Base-by-base conservation (phyloP, 352 stramenopile species). In the Saprolegnia parasitica region DNA sequence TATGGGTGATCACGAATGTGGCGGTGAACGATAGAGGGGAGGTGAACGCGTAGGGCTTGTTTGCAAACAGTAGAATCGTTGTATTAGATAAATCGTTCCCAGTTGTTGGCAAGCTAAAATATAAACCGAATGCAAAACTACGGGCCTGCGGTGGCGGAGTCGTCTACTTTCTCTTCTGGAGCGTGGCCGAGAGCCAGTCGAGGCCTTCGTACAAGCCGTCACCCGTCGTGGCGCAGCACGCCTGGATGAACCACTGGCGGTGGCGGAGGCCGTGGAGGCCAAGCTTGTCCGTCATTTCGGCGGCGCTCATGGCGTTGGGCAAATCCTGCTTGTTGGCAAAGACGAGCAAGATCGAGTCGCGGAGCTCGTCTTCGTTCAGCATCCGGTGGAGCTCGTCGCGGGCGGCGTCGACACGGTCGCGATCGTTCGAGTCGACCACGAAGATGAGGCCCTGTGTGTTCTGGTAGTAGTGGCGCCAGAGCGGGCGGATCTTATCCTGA, bases 291-390 rank as follows among this genome's bases (percentile, higher is more conserved):
- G 97, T 98, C 90, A 99, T 98, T 81, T 99, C 96, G n/a, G 96
- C 90, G 16, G 96, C 96, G 71, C 87, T 96, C 95, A 98, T 98
- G 63, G 96, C 96, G 78, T 99, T 98, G 32, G 97, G 97, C 74
- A 99, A 80, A 93, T 99, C 97, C 81, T 99, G 97, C 84, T 99
- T 99, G 87, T 99, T 99, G 56, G 96, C 96, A 76, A 99, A 99
- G 66, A 99, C 96, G 64, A 99, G 75, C 46, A 99, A 72, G 52
- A 98, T 90, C 47, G 97, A 97, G 72, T 99, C 95, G 60, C 93
- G 91, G 35, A 99, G 90, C 80, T 99, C 95, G 71, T 99, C 96
- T 74, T 99, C 96, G 74, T 98, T 98, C 70, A 99, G 77, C 93
- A 99, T 98, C 75, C 93, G 90, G 82, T 99, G 91, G 58, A 99